These are phyloP conservation scores for Paradendryphiella salina DNA, from an alignment of 2,329 filamentous ascomycete species.

Conservation along the genomic window DNA sequence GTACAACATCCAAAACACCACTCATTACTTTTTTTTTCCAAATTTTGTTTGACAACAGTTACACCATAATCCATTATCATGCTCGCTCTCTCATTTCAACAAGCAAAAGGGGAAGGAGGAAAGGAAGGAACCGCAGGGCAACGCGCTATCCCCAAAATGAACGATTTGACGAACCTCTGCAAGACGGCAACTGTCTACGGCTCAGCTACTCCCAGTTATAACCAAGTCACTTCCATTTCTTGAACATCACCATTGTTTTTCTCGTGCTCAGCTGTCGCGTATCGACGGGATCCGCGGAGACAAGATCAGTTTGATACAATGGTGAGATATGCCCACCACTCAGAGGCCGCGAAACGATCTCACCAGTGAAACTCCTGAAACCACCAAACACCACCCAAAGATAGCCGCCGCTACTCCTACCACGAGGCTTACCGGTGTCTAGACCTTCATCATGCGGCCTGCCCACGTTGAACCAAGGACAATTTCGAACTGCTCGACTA, in stretches of 20 bases:
- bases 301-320: constrained; percentile 9
- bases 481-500: constrained; percentile 31
- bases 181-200: not conserved
- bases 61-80: not conserved
- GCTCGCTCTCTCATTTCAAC: not conserved
- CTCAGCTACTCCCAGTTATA: not conserved
- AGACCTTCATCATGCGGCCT: constrained; percentile 28
- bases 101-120: not conserved
- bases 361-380: constrained; percentile 8
- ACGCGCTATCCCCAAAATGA: constrained; percentile 2
- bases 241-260: not conserved
- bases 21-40: not conserved
- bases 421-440: constrained; percentile 17
- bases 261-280: not conserved
- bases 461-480: constrained; percentile 23
- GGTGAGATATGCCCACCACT: constrained; percentile 15
- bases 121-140: not conserved
- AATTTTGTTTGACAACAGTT: not conserved
- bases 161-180: not conserved
- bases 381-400: constrained; percentile 5
- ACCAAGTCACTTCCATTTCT: not conserved
- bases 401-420: constrained; percentile 17
- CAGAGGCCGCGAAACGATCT: constrained; percentile 3
- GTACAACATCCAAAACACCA: constrained; percentile 2
- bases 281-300: constrained; percentile 7